A percentile compares a stretch with the other conserved stretches of the same genome.
phyloP scores from a whole-genome alignment of 2,329 filamentous ascomycete genomes.

The Aspergillus luchuensis region DNA sequence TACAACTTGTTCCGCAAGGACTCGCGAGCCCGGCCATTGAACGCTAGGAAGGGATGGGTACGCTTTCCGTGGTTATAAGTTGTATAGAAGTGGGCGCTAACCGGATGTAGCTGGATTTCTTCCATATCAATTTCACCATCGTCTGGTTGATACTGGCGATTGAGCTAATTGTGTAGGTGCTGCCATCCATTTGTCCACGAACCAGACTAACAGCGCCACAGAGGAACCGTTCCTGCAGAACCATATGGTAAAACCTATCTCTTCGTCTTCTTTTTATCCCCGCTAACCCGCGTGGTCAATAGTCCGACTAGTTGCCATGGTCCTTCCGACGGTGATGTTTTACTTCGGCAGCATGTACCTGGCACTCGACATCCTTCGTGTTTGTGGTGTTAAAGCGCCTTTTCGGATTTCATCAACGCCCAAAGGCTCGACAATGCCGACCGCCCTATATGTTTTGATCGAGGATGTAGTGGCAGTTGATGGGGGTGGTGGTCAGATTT shows the following conservation, averaged over 20 bases:
- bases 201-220: slow-evolving; percentile 25
- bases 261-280: neutral
- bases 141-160: slow-evolving; percentile 48
- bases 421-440: slow-evolving; percentile 60
- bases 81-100: slow-evolving; percentile 8
- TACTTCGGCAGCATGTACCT: slow-evolving; percentile 48
- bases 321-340: slow-evolving; percentile 49
- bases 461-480: slow-evolving; percentile 70
- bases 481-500: slow-evolving; percentile 60
- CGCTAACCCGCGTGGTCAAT: slow-evolving; percentile 6
- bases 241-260: slow-evolving; percentile 39
- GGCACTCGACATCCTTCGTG: slow-evolving; percentile 45
- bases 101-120: slow-evolving; percentile 44
- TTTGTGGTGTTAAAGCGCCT: slow-evolving; percentile 52
- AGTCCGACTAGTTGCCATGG: slow-evolving; percentile 49
- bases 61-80: neutral
- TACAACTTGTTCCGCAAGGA: slow-evolving; percentile 41
- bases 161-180: slow-evolving; percentile 45
- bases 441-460: slow-evolving; percentile 65
- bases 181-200: neutral
- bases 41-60: slow-evolving; percentile 48
- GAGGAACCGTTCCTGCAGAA: slow-evolving; percentile 44
- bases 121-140: slow-evolving; percentile 50
- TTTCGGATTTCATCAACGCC: slow-evolving; percentile 66
- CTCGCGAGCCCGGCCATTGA: slow-evolving; percentile 43